These are phyloP conservation scores for Diversispora eburnea DNA, from an alignment of 192 early-diverging fungal genomes.

Conservation along the genomic window DNA sequence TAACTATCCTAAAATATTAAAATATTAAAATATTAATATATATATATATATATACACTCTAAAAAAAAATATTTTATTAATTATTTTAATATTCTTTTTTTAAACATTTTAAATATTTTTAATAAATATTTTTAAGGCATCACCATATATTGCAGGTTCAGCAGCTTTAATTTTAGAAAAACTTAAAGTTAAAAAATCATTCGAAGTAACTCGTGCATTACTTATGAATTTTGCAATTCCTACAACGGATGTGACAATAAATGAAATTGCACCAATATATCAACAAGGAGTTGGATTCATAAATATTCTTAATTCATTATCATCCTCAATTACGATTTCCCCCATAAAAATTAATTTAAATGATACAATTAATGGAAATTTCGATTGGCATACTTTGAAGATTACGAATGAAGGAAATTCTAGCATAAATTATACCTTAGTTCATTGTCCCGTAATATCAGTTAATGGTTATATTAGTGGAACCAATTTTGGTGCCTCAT, in stretches of 20 bases:
- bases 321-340: constrained; percentile 13
- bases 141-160: constrained; percentile 40
- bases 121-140: constrained; percentile 21
- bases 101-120: background rate
- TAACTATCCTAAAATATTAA: constrained; percentile 19
- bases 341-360: constrained; percentile 31
- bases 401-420: background rate
- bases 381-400: background rate
- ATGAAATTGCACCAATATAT: constrained; percentile 25
- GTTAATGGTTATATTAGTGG: constrained; percentile 12
- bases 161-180: constrained; percentile 34
- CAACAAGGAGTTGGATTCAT: constrained; percentile 36
- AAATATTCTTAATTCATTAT: constrained; percentile 31
- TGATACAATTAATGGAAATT: constrained; percentile 9
- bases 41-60: background rate
- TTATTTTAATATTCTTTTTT: too few species aligned
- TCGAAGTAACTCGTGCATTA: constrained; percentile 25
- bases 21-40: background rate
- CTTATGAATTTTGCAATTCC: constrained; percentile 34
- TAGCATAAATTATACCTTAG: background rate
- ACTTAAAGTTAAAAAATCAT: background rate
- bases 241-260: constrained; percentile 5
- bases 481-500: background rate
- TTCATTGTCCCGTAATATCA: background rate
- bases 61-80: background rate